A percentile compares a stretch with the other conserved stretches of the same genome.
These are phyloP conservation scores for Caryopteris hybrid DNA, from an alignment of 305 asterid species.

Conservation along the genomic window DNA sequence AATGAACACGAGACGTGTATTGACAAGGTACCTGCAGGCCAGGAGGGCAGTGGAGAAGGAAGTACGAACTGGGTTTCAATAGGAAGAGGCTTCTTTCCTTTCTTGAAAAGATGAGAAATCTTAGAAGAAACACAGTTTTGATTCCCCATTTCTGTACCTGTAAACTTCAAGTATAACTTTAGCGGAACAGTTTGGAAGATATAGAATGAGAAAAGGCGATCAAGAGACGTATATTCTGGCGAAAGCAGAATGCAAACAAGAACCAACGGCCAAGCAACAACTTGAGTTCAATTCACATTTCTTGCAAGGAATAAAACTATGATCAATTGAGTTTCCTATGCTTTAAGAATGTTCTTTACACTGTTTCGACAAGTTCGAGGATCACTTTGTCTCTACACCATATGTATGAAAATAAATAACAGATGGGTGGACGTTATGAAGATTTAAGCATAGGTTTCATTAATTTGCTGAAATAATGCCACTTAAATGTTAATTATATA, in stretches of 20 bases:
- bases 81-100: slow-evolving; percentile 33
- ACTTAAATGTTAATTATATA: no score
- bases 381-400: slow-evolving; percentile 10
- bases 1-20: not conserved
- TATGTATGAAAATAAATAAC: no score
- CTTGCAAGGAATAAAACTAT: slow-evolving; percentile 34
- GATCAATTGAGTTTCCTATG: slow-evolving; percentile 17
- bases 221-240: no score
- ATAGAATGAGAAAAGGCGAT: no score
- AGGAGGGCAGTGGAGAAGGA: slow-evolving; percentile 63
- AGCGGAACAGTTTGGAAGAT: not conserved
- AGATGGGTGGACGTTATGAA: no score
- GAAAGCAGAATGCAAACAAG: slow-evolving; percentile 4
- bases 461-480: no score
- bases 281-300: slow-evolving; percentile 5
- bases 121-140: slow-evolving; percentile 2
- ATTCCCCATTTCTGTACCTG: slow-evolving; percentile 33
- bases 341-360: slow-evolving; percentile 17
- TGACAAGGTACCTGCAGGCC: slow-evolving; percentile 62
- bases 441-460: no score
- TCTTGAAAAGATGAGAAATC: slow-evolving; percentile 27
- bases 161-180: not conserved
- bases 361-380: not conserved
- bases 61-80: slow-evolving; percentile 49
- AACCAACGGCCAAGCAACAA: slow-evolving; percentile 28